Evolutionary conservation across 768 basidiomycete species (phyloP), one percentile per base, ranked within the genome.

Genomic region (Rhodotorula paludigena): DNA sequence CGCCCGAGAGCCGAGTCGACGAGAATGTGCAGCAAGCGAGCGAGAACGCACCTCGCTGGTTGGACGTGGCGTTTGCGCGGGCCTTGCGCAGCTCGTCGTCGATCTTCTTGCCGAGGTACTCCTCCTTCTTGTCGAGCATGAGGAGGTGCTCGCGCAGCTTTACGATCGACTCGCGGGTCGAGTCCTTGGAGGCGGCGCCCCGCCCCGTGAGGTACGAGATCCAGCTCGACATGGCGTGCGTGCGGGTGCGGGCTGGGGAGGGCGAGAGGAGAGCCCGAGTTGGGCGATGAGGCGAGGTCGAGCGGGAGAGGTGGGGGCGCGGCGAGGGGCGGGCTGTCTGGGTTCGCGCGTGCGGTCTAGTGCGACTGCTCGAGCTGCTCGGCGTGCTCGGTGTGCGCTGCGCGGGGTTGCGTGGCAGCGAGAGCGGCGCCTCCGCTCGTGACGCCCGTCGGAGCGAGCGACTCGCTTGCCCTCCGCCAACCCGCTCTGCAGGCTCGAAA

Each of bases 81-180:
- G 96, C 96, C 81, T 90, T 94, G 83, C 86, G 87, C 75, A 86
- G 73, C 76, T 98, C 94, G 71, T 96, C 92, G 60, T 94, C 92
- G 72, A 96, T 89, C 86, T 93, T 92, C 85, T 89, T 92, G 83
- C 89, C 87, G 69, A 97, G 81, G 79, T 90, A 83, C 78, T 98
- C 94, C 82, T 97, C 96, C 83, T 94, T 97, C 90, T 97, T 99
- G 85, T 97, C 92, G 74, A 98, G 86, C 87, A 94, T 89, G 80
- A 90, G 85, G 69, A 97, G 84, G 78, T 98, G 92, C 80, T 94
- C 88, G 76, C 94, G 86, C 74, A 99, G 82, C 52, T 84, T 84
- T 66, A 98, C 89, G 78, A 99, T 99, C 55, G 96, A 90, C 77
- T 96, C 90, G 71, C 91, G 84, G 52, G 94, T 87, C 35, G 87